These are phyloP conservation scores for Hamamelis virginiana DNA, from an alignment of 164 flowering plant species.

Conservation along the genomic window DNA sequence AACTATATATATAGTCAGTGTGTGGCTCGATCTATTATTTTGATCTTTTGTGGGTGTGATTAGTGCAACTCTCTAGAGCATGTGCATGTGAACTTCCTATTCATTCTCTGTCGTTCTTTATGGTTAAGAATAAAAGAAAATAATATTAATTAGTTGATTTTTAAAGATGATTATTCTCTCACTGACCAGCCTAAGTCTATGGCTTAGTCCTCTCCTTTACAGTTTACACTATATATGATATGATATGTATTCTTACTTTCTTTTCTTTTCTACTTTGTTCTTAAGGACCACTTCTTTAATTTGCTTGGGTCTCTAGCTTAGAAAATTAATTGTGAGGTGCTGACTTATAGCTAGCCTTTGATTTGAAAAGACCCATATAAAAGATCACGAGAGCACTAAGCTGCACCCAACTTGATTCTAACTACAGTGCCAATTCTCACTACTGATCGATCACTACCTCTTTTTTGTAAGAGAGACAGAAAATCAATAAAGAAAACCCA, in stretches of 20 bases:
- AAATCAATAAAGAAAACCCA: no score
- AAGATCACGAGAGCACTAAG: not conserved
- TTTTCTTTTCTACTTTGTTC: constrained; percentile 14
- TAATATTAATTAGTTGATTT: constrained; percentile 4
- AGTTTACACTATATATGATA: no score
- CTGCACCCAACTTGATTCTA: not conserved
- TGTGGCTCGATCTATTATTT: not conserved
- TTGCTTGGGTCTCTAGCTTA: constrained; percentile 5
- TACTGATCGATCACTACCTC: no score
- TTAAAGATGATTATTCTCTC: constrained; percentile 31
- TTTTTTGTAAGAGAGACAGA: no score
- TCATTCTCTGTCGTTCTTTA: constrained; percentile 9
- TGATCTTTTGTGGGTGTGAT: constrained; percentile 1
- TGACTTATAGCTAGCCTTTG: no score
- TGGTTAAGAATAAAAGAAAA: constrained; percentile 14
- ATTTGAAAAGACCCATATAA: not conserved
- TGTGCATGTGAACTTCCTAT: constrained; percentile 24
- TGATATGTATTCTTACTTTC: constrained; percentile 15
- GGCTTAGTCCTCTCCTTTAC: constrained; percentile 20
- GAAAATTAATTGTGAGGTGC: not conserved
- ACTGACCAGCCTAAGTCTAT: constrained; percentile 22
- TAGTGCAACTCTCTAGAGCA: constrained; percentile 15
- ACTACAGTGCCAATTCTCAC: no score
- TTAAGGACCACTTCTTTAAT: constrained; percentile 22
- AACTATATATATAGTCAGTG: constrained; percentile 4